A percentile compares a stretch with the other conserved stretches of the same genome.
Evolutionary conservation across 352 stramenopile genomes (phyloP).

Genomic region (Phytophthora tubulina): DNA sequence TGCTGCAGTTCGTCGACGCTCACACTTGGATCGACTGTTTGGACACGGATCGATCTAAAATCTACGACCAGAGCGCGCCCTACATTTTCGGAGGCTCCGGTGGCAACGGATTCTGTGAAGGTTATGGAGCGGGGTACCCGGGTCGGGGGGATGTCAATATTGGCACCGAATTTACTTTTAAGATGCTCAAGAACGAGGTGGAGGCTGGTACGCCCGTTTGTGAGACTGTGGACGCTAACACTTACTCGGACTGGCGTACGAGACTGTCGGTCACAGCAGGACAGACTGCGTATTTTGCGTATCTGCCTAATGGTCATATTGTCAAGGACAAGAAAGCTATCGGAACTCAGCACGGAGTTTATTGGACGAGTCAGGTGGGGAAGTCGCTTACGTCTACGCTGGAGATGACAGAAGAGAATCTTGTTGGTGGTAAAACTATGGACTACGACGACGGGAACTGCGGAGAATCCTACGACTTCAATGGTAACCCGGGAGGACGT

Average conservation of each 20-base stretch:
- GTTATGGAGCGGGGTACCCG: conserved; percentile 68
- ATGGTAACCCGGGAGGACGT: conserved; percentile 52
- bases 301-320: conserved; percentile 69
- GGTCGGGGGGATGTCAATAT: conserved; percentile 60
- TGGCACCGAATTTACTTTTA: conserved; percentile 66
- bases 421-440: conserved; percentile 55
- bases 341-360: conserved; percentile 66
- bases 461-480: conserved; percentile 56
- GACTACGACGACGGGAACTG: conserved; percentile 74
- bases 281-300: conserved; percentile 56
- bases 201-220: conserved; percentile 58
- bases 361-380: conserved; percentile 64
- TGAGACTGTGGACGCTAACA: conserved; percentile 52
- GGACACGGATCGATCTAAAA: conserved; percentile 58
- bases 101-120: conserved; percentile 70
- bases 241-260: conserved; percentile 67
- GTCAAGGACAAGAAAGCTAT: conserved; percentile 76
- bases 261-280: conserved; percentile 52
- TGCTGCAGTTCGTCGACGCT: conserved; percentile 30
- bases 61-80: conserved; percentile 67
- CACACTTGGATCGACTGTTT: conserved; percentile 75
- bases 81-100: conserved; percentile 75
- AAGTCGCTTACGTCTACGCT: conserved; percentile 53
- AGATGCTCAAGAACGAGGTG: conserved; percentile 75
- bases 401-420: conserved; percentile 56